Conservation (phyloP, 2,329 filamentous ascomycete species). For the Penicillium aurantiogriseum region DNA sequence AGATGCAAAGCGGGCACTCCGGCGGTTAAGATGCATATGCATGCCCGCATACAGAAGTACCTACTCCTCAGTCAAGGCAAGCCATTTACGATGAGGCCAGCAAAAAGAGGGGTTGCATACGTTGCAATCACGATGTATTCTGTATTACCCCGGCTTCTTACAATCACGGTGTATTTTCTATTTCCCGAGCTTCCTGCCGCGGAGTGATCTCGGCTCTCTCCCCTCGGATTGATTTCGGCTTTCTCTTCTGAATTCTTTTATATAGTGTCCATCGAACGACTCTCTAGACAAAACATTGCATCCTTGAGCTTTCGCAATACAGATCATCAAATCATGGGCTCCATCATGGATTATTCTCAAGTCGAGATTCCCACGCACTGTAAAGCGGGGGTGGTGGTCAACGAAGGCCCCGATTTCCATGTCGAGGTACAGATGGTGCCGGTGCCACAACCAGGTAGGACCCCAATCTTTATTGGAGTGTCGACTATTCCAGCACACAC, state of each 20-base stretch:
- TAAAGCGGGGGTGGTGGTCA: constrained; percentile 52
- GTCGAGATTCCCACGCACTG: constrained; percentile 47
- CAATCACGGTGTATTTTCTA: background rate
- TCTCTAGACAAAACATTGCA: no score
- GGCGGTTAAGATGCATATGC: background rate
- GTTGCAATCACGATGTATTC: background rate
- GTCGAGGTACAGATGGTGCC: constrained; percentile 50
- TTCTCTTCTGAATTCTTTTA: background rate
- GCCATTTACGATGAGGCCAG: background rate
- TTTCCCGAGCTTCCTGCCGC: constrained; percentile 4
- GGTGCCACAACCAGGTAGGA: constrained; percentile 49
- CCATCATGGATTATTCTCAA: constrained; percentile 1
- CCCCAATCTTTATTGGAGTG: background rate
- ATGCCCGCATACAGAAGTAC: background rate
- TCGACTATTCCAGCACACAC: background rate
- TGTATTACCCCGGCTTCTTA: constrained; percentile 2
- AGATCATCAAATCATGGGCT: constrained; percentile 7
- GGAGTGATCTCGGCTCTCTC: no score
- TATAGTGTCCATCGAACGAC: background rate
- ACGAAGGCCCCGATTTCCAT: constrained; percentile 51
- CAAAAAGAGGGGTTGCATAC: constrained; percentile 12
- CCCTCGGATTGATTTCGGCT: background rate
- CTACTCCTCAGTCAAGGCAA: background rate
- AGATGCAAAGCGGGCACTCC: background rate
- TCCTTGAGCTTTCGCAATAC: background rate